Evolutionary conservation across 441 rosid species (phyloP), one percentile per base, ranked within the genome.

Genomic region (Aquilaria agallochum): DNA sequence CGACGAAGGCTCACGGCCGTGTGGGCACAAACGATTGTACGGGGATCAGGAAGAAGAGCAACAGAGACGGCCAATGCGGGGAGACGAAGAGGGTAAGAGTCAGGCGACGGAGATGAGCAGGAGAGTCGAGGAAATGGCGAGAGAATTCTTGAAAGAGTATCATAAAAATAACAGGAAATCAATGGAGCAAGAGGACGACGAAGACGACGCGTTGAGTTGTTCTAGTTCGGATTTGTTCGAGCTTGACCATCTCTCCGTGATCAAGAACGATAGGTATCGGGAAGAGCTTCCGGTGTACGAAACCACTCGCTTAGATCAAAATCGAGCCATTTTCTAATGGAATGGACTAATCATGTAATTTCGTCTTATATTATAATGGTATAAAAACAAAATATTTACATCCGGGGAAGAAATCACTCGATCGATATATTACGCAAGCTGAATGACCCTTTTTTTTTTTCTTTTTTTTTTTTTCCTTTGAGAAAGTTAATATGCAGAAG

Each of bases 271-370:
- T 46, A 56, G 76, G 74, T 80, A 80, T 7, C 51, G 76, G 13
- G 84, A 86, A 51, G 92, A 86, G 53, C 86, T 86, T 67, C 89
- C 92, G 9, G 88, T 86, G 64, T 86, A 82, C 63, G 92, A 82
- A 77, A 80, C 92, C 51, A 86, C 92, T 42, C 74, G 63, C 66
- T 75, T 82, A 32, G 62, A 54, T 44, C 62, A 64, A 10, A 76
- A 77, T 55, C 78, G 71, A 9, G 79, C 79, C 72, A 80, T 77
- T 62, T 75, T 75, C 48, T 40, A 40, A 40, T 40, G 42, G 42
- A 76, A 56, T 74, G 84, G 90, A 70, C 64, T 85, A 66, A 72
- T 80, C 27, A 53, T 74, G 74, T 82, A 79, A 64, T 50, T 65
- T 13, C 59, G 30, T 27, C 31, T 36, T 14, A 31, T 52, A 55